Evolutionary conservation across 2,329 filamentous ascomycete genomes (phyloP), one percentile per base, ranked within the genome.

Genomic region (Ilyonectria destructans): DNA sequence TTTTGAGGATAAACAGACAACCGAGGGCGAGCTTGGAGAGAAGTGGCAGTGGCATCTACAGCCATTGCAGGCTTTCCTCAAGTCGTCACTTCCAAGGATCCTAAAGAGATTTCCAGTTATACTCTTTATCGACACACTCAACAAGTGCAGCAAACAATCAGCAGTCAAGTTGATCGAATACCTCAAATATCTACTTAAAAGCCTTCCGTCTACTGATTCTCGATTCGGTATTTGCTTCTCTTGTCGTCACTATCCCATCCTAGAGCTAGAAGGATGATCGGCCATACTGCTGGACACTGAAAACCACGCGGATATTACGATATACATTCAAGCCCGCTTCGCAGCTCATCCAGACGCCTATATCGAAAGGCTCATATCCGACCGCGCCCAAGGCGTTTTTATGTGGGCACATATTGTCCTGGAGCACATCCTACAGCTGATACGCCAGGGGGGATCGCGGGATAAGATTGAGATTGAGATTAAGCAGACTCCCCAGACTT

Each of bases 1-100:
- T n/a, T 80, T 75, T 43, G 10, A 75, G 31, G 26, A 63, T 9
- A 51, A 67, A 19, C 10, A 48, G 12, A 61, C 65, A 5, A 31
- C 51, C 0, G 62, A 57, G 17, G 73, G 77, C 19, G 45, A 70
- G 6, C 23, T 15, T 15, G 12, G 12, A 40, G 35, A 40, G 35
- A 40, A 40, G 35, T 40, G 35, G 35, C 9, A 40, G 17, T 40
- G 12, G 10, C 12, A 40, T 40, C 35, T 40, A 17, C 9, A 40
- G 17, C 6, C 4, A 15, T 15, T 40, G 12, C 35, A 40, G 17
- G 17, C 13, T 12, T 40, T 15, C 35, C 17, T 40, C 35, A 15
- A 40, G 35, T 40, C 35, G 12, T 12, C 35, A 15, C 35, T 40
- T 40, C 35, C 5, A 40, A 40, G 35, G 12, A 40, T 40, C 17